Percentiles rank a stretch among this genome's conserved stretches.
phyloP scores from a whole-genome alignment of 208 protist species.

The Phytomonas sp. region DNA sequence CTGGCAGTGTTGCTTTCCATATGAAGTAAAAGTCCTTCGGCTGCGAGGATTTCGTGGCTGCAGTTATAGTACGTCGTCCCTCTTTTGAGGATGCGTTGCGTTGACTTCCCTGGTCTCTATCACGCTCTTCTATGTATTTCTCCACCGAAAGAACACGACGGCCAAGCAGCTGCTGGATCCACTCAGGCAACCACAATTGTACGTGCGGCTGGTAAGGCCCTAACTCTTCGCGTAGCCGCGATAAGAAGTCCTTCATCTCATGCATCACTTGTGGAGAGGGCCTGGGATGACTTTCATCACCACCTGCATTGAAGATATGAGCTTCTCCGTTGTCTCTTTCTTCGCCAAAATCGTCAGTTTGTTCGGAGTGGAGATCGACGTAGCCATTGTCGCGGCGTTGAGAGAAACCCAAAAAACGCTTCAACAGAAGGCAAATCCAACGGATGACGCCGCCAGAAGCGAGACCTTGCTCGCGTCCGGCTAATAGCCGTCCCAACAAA shows the following conservation, averaged over 20 bases:
- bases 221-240: constrained; percentile 21
- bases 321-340: background rate
- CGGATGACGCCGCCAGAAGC: background rate
- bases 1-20: constrained; percentile 19
- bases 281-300: background rate
- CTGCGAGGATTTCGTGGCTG: background rate
- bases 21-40: constrained; percentile 9
- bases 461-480: background rate
- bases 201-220: constrained; percentile 19
- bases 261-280: constrained; percentile 10
- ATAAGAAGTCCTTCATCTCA: constrained; percentile 11
- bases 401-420: background rate
- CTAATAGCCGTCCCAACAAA: background rate
- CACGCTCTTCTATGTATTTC: background rate
- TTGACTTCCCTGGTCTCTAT: background rate
- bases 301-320: background rate
- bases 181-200: constrained; percentile 14
- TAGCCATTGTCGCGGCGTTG: background rate
- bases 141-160: constrained; percentile 10
- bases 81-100: background rate
- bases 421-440: background rate
- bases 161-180: constrained; percentile 20
- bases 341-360: background rate
- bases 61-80: background rate
- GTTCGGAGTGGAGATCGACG: background rate